Percentiles rank a stretch among this genome's conserved stretches.
Evolutionary conservation across 495 filamentous ascomycete species (phyloP).

Genomic region (Elasticomyces elasticus): DNA sequence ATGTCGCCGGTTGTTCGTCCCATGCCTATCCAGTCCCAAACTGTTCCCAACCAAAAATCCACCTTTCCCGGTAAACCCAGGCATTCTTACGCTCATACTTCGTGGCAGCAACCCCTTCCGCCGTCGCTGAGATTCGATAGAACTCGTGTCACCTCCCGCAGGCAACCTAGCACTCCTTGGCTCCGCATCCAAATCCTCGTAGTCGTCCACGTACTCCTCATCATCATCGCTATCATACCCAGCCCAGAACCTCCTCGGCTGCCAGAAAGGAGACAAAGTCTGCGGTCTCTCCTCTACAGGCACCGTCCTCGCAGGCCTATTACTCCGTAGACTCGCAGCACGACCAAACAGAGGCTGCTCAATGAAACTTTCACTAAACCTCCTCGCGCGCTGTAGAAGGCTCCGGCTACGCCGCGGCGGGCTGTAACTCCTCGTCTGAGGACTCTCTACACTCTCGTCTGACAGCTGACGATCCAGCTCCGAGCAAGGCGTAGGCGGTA

Average conservation of each 20-base stretch:
- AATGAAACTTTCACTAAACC: constrained; percentile 32
- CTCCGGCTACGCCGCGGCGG: constrained; percentile 24
- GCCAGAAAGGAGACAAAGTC: constrained; percentile 72
- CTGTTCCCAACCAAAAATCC: constrained; percentile 41
- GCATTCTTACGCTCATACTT: constrained; percentile 21
- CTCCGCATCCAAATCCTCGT: constrained; percentile 30
- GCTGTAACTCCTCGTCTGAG: constrained; percentile 3
- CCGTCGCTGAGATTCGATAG: constrained; percentile 23
- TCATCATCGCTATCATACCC: constrained; percentile 44
- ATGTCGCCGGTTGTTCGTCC: constrained; percentile 43
- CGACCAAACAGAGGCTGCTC: constrained; percentile 27
- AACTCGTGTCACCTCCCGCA: constrained; percentile 31
- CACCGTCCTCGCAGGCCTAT: constrained; percentile 20
- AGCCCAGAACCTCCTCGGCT: constrained; percentile 62
- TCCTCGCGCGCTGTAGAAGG: constrained; percentile 30
- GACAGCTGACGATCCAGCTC: constrained; percentile 46
- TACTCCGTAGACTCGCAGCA: constrained; percentile 15
- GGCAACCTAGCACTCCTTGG: constrained; percentile 18
- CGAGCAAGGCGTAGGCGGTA: constrained; percentile 56
- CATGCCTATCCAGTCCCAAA: constrained; percentile 39
- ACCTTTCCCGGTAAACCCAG: constrained; percentile 21
- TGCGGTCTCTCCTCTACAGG: constrained; percentile 30
- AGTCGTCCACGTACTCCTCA: constrained; percentile 33
- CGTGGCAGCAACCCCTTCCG: constrained; percentile 5
- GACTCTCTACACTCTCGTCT: neutral